A percentile compares a stretch with the other conserved stretches of the same genome.
These are phyloP conservation scores for Sporothrix globosa DNA, from an alignment of 2,329 filamentous ascomycete species.

Conservation along the genomic window DNA sequence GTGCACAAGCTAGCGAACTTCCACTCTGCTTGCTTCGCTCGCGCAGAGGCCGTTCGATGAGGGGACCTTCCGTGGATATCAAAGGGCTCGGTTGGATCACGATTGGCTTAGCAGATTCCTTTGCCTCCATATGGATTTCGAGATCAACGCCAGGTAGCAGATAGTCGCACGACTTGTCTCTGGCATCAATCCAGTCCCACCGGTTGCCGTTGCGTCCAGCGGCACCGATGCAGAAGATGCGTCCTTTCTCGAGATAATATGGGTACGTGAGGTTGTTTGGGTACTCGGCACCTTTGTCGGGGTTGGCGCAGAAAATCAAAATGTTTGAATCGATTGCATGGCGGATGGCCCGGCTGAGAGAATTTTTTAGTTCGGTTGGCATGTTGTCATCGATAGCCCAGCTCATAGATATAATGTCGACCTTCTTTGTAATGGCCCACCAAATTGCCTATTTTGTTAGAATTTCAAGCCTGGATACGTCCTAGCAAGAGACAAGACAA, in stretches of 20 bases:
- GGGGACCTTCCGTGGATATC: background rate
- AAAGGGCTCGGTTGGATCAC: constrained; percentile 2
- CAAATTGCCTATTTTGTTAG: constrained; percentile 17
- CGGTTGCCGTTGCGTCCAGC: constrained; percentile 25
- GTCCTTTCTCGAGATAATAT: constrained; percentile 18
- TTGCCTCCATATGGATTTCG: constrained; percentile 21
- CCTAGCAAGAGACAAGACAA: background rate
- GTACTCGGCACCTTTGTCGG: constrained; percentile 25
- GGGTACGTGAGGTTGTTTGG: constrained; percentile 22
- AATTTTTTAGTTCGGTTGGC: constrained; percentile 16
- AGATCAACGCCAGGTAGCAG: constrained; percentile 20
- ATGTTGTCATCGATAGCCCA: constrained; percentile 24
- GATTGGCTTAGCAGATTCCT: background rate
- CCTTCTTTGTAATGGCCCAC: constrained; percentile 15
- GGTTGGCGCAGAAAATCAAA: constrained; percentile 27
- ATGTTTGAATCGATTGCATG: constrained; percentile 11
- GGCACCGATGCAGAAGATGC: constrained; percentile 23
- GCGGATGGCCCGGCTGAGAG: constrained; percentile 14
- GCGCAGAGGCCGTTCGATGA: background rate
- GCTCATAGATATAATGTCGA: constrained; percentile 25
- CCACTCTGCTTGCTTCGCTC: constrained; percentile 19
- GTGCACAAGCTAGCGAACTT: constrained; percentile 18
- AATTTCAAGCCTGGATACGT: background rate
- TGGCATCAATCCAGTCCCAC: constrained; percentile 23
- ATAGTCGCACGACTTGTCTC: constrained; percentile 22